A percentile compares a stretch with the other conserved stretches of the same genome.
phyloP scores from a whole-genome alignment of 2,329 filamentous ascomycete genomes.

The Neopestalotiopsis sp. region DNA sequence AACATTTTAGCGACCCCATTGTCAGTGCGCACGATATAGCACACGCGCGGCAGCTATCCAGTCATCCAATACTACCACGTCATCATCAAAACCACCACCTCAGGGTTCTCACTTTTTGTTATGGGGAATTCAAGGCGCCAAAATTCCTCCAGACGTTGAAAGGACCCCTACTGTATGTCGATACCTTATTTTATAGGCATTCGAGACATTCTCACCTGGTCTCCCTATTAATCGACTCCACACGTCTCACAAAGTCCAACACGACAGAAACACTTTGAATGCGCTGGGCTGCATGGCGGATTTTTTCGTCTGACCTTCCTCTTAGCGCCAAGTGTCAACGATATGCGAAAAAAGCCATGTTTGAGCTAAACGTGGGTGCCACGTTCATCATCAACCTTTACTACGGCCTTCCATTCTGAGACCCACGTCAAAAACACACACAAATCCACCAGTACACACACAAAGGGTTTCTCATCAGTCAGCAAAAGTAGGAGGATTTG shows the following conservation, averaged over 20 bases:
- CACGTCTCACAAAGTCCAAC: not conserved
- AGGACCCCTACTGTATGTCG: not conserved
- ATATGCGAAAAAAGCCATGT: constrained; percentile 5
- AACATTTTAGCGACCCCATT: constrained; percentile 2
- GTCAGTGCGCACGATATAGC: not conserved
- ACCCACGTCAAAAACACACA: not conserved
- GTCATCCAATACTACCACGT: not conserved
- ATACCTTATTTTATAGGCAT: not conserved
- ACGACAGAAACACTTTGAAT: not conserved
- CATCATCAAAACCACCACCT: not conserved
- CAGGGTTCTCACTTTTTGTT: no score
- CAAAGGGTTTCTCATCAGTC: not conserved
- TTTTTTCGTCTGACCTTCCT: constrained; percentile 8
- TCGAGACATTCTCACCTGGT: not conserved
- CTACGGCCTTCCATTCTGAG: constrained; percentile 9
- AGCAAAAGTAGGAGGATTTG: not conserved
- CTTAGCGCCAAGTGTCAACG: constrained; percentile 9
- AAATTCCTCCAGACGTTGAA: not conserved
- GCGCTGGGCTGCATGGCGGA: not conserved
- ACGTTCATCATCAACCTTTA: constrained; percentile 24
- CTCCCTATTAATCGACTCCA: not conserved
- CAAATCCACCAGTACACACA: not conserved
- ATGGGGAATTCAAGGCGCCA: no score
- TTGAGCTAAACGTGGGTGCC: constrained; percentile 25
- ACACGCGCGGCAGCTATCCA: not conserved